Evolutionary conservation across 192 early-diverging fungal genomes (phyloP), one percentile per base, ranked within the genome.

Genomic region (Coemansia guatemalensis): DNA sequence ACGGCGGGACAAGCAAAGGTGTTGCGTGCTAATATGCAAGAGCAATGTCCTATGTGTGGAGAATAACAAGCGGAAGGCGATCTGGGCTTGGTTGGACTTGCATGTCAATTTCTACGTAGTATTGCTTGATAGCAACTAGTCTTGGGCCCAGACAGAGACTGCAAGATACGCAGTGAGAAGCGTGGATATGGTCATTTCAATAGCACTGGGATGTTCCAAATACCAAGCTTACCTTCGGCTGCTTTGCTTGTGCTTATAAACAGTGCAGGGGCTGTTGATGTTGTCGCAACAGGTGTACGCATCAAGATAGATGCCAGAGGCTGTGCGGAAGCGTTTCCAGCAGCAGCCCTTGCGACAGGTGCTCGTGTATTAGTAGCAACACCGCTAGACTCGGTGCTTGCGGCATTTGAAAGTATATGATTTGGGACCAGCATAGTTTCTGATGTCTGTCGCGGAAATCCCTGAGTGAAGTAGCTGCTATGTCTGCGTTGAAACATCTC

Each of bases 251-350:
- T 18, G 21, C 53, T 69, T 12, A 78, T 71, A 64, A 78, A 78
- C 26, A 78, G 58, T 22, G 76, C 76, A 2, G 76, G 76, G 2
- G 76, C 73, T 21, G 76, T 78, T 17, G 64, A 55, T 21, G 60
- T 73, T 2, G 76, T 73, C 12, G 70, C 64, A 25, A 79, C 64
- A 3, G 63, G 58, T 18, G 24, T 23, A 23, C 56, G 53, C 24
- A 53, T 2, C 26, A 27, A 32, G 12, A 48, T 29, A 24, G 58
- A 57, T 8, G 25, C 12, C 48, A 41, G 53, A 17, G 56, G 8
- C 11, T 30, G 18, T 30, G 62, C 39, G 5, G 23, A 1, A 29
- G 20, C 22, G 29, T 50, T 5, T 22, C 39, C 52, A n/a, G 22
- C 39, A 20, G 21, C 17, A 17, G 14, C 14, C n/a, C 17, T 21